These are phyloP conservation scores for Plectosphaerella plurivora DNA, from an alignment of 2,329 filamentous ascomycete species.

Conservation along the genomic window DNA sequence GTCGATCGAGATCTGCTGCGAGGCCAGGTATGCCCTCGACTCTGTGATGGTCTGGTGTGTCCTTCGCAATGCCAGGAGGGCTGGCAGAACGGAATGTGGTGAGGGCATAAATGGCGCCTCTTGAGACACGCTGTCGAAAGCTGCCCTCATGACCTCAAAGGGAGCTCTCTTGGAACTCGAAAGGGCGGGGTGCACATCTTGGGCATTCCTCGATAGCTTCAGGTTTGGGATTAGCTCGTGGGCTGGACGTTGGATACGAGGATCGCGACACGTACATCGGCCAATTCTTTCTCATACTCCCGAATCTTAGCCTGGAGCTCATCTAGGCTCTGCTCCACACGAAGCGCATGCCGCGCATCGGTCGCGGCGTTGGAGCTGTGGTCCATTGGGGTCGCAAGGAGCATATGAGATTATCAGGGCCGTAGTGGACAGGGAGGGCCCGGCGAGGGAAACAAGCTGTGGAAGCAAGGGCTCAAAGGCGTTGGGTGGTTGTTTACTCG, in stretches of 20 bases:
- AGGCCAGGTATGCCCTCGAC: conserved; percentile 53
- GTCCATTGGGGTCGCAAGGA: too few species aligned
- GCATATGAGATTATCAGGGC: too few species aligned
- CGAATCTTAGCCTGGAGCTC: conserved; percentile 58
- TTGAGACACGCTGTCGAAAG: conserved; percentile 60
- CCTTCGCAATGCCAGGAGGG: conserved; percentile 65
- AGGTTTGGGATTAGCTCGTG: background rate
- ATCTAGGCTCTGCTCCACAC: conserved; percentile 62
- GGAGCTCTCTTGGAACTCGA: conserved; percentile 14
- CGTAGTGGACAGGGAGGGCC: too few species aligned
- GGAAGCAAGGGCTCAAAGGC: too few species aligned
- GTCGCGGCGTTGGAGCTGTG: background rate
- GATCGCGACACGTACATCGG: conserved; percentile 2
- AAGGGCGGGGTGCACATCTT: conserved; percentile 3
- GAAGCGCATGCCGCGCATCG: conserved; percentile 40
- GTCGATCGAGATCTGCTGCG: conserved; percentile 36
- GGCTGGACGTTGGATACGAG: background rate
- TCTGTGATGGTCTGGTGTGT: conserved; percentile 61
- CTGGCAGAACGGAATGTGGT: conserved; percentile 63
- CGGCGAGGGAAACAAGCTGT: too few species aligned
- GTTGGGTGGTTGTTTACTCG: background rate
- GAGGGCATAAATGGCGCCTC: conserved; percentile 63
- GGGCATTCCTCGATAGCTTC: conserved; percentile 14
- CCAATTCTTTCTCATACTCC: conserved; percentile 47
- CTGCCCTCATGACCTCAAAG: conserved; percentile 52